A percentile compares a stretch with the other conserved stretches of the same genome.
Evolutionary conservation across 768 basidiomycete genomes (phyloP).

Genomic region (Tricholoma sp.): DNA sequence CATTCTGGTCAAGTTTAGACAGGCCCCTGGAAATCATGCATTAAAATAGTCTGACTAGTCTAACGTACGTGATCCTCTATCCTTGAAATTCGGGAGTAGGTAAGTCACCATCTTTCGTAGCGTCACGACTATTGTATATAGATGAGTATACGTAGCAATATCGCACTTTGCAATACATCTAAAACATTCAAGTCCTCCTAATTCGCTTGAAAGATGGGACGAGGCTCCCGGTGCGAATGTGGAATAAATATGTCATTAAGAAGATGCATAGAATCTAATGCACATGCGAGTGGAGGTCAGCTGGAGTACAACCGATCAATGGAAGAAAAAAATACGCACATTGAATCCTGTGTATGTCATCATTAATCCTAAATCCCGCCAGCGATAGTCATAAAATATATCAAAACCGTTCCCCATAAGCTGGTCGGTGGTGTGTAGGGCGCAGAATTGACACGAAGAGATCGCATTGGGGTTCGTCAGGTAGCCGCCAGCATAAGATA

Average conservation of each 20-base stretch:
- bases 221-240: constrained; percentile 8
- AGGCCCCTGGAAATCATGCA: no score
- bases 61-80: constrained; percentile 20
- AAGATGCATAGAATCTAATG: constrained; percentile 25
- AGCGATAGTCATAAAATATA: constrained; percentile 48
- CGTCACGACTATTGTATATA: constrained; percentile 30
- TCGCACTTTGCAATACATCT: no score
- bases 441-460: constrained; percentile 51
- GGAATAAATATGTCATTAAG: constrained; percentile 42
- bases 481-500: constrained; percentile 50
- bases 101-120: no score
- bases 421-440: constrained; percentile 45
- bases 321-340: constrained; percentile 25
- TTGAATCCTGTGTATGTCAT: constrained; percentile 45
- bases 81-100: constrained; percentile 26
- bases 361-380: constrained; percentile 53
- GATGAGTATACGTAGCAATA: no score
- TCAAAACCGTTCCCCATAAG: constrained; percentile 32
- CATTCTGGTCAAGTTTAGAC: no score
- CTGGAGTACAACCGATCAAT: no score
- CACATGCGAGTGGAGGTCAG: no score
- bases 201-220: constrained; percentile 1
- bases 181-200: background rate
- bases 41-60: no score
- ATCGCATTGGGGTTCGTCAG: constrained; percentile 48